Conservation (phyloP, 208 protist genomes). For the Vickermania spadyakhi region DNA sequence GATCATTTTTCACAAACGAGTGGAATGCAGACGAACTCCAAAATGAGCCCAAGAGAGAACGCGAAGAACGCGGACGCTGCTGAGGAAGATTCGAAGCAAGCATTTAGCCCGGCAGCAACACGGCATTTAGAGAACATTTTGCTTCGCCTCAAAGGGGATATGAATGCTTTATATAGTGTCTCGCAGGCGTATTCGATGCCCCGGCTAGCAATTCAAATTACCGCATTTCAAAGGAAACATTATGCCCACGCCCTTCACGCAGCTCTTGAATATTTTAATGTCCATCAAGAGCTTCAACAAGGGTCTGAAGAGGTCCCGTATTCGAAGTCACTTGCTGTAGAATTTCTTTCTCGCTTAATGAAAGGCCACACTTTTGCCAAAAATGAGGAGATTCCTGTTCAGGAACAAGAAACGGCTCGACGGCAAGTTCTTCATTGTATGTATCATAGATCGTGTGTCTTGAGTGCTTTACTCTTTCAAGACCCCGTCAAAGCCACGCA, state of each 20-base stretch:
- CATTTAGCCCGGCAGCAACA: background rate
- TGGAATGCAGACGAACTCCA: no score
- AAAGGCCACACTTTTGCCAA: slow-evolving; percentile 21
- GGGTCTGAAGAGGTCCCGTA: no score
- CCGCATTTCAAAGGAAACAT: slow-evolving; percentile 31
- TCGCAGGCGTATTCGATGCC: slow-evolving; percentile 32
- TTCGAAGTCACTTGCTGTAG: slow-evolving; percentile 11
- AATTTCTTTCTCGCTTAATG: slow-evolving; percentile 27
- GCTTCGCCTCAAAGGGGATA: slow-evolving; percentile 35
- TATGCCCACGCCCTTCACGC: slow-evolving; percentile 51
- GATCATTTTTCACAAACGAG: background rate
- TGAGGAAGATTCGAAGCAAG: background rate
- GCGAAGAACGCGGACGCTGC: background rate
- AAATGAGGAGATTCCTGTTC: slow-evolving; percentile 15
- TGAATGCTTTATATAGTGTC: slow-evolving; percentile 33
- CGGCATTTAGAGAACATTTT: slow-evolving; percentile 40
- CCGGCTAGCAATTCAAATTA: slow-evolving; percentile 26
- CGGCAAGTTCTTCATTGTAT: background rate
- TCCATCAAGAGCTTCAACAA: slow-evolving; percentile 6
- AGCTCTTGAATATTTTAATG: no score
- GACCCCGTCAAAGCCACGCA: background rate
- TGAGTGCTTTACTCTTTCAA: background rate
- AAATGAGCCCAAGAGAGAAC: no score
- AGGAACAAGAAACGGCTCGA: slow-evolving; percentile 15
- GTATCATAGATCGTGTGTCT: background rate